phyloP scores from a whole-genome alignment of 2,329 filamentous ascomycete species.

The Mycosphaerella arachidis region DNA sequence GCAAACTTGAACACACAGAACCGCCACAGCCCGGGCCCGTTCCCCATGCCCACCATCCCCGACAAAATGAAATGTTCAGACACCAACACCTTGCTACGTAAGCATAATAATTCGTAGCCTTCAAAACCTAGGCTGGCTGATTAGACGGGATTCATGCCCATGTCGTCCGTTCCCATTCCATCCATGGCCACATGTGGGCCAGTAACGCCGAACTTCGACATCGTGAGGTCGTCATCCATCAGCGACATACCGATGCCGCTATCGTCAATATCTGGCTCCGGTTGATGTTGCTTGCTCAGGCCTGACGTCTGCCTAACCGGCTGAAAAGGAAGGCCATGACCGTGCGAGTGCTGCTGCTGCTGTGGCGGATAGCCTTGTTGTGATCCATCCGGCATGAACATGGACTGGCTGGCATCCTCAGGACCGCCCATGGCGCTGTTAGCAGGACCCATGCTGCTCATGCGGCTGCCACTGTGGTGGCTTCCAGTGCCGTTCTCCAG shows the following conservation, averaged over 20 bases:
- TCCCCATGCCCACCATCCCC: not conserved
- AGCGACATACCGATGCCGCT: conserved; percentile 37
- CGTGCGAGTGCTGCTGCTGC: conserved; percentile 15
- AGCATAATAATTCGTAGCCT: conserved; percentile 12
- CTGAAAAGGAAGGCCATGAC: conserved; percentile 15
- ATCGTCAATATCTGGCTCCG: conserved; percentile 35
- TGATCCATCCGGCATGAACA: conserved; percentile 19
- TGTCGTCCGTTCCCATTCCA: conserved; percentile 13
- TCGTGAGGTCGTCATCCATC: conserved; percentile 32
- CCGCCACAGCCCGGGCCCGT: not conserved
- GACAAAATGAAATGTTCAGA: not conserved
- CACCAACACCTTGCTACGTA: conserved; percentile 9
- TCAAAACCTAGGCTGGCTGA: not conserved
- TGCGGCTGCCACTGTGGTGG: conserved; percentile 29
- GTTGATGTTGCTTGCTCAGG: conserved; percentile 13
- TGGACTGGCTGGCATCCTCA: conserved; percentile 13
- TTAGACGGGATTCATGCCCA: conserved; percentile 12
- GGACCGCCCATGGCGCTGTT: conserved; percentile 13
- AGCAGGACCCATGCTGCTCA: conserved; percentile 32
- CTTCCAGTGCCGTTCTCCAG: conserved; percentile 24
- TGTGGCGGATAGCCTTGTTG: conserved; percentile 14
- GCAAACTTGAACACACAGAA: not conserved
- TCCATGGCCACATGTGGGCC: conserved; percentile 16
- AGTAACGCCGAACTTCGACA: conserved; percentile 19
- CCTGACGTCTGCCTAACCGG: conserved; percentile 4